Conservation (phyloP, 2,329 filamentous ascomycete genomes). For the Neopestalotiopsis sp. region DNA sequence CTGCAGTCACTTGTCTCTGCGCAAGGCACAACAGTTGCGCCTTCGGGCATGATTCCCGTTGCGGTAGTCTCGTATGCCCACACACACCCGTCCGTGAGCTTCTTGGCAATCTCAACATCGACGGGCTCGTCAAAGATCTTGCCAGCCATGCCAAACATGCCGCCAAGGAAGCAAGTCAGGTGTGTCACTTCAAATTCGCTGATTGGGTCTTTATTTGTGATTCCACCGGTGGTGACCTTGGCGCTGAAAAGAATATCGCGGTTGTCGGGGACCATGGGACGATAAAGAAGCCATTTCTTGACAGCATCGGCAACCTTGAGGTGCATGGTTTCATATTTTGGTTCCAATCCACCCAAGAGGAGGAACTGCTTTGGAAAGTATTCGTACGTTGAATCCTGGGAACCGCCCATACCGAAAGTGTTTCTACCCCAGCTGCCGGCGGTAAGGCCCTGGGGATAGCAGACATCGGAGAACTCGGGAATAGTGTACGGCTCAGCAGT, state of each 20-base stretch:
- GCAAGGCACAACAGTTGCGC: slow-evolving; percentile 54
- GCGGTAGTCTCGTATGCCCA: slow-evolving; percentile 69
- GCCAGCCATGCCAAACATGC: slow-evolving; percentile 71
- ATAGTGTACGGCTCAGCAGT: slow-evolving; percentile 17
- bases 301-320: slow-evolving; percentile 69
- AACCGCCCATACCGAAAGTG: slow-evolving; percentile 65
- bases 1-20: slow-evolving; percentile 50
- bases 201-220: slow-evolving; percentile 42
- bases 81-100: slow-evolving; percentile 71
- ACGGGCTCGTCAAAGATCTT: slow-evolving; percentile 63
- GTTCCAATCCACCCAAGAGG: slow-evolving; percentile 74
- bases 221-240: slow-evolving; percentile 55
- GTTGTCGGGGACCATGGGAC: slow-evolving; percentile 72
- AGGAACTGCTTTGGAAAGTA: slow-evolving; percentile 76
- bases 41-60: slow-evolving; percentile 71
- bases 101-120: slow-evolving; percentile 67
- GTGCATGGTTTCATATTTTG: slow-evolving; percentile 77
- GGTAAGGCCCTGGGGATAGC: slow-evolving; percentile 64
- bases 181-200: slow-evolving; percentile 67
- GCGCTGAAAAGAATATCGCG: slow-evolving; percentile 78
- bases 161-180: slow-evolving; percentile 71
- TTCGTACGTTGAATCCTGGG: slow-evolving; percentile 74
- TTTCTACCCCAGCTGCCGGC: slow-evolving; percentile 50
- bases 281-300: slow-evolving; percentile 76
- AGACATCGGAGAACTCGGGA: slow-evolving; percentile 41